Base-by-base conservation (phyloP, 1,284 basidiomycete genomes). In the Sporisorium graminicola region DNA sequence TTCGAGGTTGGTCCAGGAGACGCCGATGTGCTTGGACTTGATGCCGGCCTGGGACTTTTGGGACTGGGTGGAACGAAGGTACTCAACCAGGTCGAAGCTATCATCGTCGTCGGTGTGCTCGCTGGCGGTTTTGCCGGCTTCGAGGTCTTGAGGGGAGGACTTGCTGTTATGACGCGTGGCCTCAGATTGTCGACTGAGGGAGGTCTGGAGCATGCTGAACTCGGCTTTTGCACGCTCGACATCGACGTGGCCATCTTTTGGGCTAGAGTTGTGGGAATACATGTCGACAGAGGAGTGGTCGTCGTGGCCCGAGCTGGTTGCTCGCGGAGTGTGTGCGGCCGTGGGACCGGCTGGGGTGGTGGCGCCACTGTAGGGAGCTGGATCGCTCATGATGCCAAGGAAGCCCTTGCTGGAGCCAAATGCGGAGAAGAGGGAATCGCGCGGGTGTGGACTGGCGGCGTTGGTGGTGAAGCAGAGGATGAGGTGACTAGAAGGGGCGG, bases 1-100 rank as follows among this genome's bases (percentile, higher is more conserved):
- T 27, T 65, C 65, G 35, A 81, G 55, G 42, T 80, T 62, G n/a
- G 64, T 42, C 78, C 78, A 81, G 18, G 67, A 78, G 55, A 78
- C 78, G 42, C 80, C 80, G 27, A 81, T 44, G 47, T 51, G 62
- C 63, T 81, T 81, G 12, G 68, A 57, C 52, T 78, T 78, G 62
- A 78, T 64, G 29, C 78, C 78, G 7, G 67, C 73, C 12, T 69
- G 51, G 2, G 90, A 88, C 89, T 63, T 91, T 67, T 88, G 87
- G 46, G 92, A 90, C 80, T 91, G 91, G 68, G 92, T 55, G 29
- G 53, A 74, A 10, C 89, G 88, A 18, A 96, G 88, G 79, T 93
- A 94, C 58, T 92, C 92, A 33, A 90, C 89, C 9, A 95, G 88
- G 85, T 93, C 90, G 80, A 93, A 94, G 40, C 81, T 81, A 46